Conservation (phyloP, 805 yeast genomes). For the Ogataea chonburiensis region DNA sequence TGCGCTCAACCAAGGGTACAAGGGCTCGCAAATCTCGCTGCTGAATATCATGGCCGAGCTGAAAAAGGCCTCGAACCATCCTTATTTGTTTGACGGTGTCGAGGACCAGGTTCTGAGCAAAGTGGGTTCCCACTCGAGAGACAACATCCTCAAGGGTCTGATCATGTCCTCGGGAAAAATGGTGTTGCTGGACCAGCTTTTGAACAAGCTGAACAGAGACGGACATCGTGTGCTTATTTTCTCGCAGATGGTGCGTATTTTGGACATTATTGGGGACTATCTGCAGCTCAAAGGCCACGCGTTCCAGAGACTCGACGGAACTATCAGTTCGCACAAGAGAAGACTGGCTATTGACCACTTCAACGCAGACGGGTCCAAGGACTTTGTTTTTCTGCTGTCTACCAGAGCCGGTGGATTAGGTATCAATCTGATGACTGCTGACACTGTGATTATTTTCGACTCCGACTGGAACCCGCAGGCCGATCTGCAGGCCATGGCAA, state of each 20-base stretch:
- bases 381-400: conserved; percentile 83
- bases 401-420: conserved; percentile 99
- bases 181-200: conserved; percentile 89
- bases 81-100: conserved; percentile 90
- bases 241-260: conserved; percentile 95
- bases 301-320: conserved; percentile 95
- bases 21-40: conserved; percentile 78
- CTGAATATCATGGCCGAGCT: conserved; percentile 92
- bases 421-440: conserved; percentile 98
- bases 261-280: conserved; percentile 94
- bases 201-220: conserved; percentile 81
- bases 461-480: conserved; percentile 99
- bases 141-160: conserved; percentile 80
- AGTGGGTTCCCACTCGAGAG: conserved; percentile 62
- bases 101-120: conserved; percentile 76
- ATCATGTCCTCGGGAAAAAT: conserved; percentile 98
- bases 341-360: conserved; percentile 94
- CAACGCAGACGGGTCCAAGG: conserved; percentile 90
- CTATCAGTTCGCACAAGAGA: conserved; percentile 90
- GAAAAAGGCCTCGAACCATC: conserved; percentile 96
- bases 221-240: conserved; percentile 96
- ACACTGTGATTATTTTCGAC: conserved; percentile 95
- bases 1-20: conserved; percentile 83
- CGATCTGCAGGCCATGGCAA: conserved; percentile 98
- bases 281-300: conserved; percentile 80